phyloP scores from a whole-genome alignment of 495 filamentous ascomycete species.

The Hypomontagnella submonticulosa region DNA sequence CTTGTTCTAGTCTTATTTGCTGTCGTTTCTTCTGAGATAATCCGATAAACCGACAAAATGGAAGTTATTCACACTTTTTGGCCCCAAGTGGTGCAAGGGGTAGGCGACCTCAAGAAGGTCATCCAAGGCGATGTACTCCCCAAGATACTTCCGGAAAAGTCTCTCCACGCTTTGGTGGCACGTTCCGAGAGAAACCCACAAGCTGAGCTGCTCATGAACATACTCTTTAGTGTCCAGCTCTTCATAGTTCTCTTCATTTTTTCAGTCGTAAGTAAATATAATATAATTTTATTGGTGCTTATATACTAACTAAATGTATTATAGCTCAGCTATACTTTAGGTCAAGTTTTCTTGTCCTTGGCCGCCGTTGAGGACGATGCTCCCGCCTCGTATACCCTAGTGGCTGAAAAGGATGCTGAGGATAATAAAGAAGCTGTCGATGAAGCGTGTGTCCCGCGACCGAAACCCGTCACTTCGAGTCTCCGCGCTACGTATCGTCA shows the following conservation, averaged over 20 bases:
- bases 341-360: conserved; percentile 48
- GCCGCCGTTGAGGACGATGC: conserved; percentile 56
- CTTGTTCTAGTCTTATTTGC: conserved; percentile 3
- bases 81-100: conserved; percentile 6
- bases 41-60: conserved; percentile 7
- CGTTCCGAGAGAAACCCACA: neutral
- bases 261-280: conserved; percentile 44
- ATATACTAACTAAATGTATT: conserved; percentile 1
- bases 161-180: conserved; percentile 20
- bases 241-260: conserved; percentile 44
- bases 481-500: conserved; percentile 49
- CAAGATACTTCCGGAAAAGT: conserved; percentile 5
- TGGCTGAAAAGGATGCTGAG: conserved; percentile 31
- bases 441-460: conserved; percentile 11
- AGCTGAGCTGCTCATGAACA: neutral
- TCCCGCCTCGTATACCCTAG: conserved; percentile 51
- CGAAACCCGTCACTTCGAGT: conserved; percentile 51
- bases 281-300: neutral
- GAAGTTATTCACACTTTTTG: conserved; percentile 7
- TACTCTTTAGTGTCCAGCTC: conserved; percentile 29
- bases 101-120: neutral
- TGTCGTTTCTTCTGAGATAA: neutral
- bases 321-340: conserved; percentile 53
- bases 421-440: conserved; percentile 8
- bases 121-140: neutral